Percentiles rank a stretch among this genome's conserved stretches.
These are phyloP conservation scores for Austroboletus novae-zelandiae DNA, from an alignment of 1,284 basidiomycete genomes.

Conservation along the genomic window DNA sequence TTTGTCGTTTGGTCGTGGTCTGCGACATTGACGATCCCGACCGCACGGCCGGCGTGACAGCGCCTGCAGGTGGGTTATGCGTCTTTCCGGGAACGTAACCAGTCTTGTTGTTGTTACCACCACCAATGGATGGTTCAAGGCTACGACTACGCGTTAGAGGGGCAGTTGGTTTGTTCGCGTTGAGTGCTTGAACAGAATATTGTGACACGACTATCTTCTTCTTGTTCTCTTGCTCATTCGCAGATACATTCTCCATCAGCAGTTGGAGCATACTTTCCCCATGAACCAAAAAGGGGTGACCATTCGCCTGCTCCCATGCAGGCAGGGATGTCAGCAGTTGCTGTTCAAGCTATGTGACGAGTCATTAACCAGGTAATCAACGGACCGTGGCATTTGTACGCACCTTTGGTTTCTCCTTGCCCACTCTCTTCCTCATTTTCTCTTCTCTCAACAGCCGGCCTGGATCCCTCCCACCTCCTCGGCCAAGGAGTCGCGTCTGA, in stretches of 20 bases:
- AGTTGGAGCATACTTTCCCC: conserved; percentile 82
- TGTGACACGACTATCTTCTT: conserved; percentile 36
- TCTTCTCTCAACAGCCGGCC: conserved; percentile 86
- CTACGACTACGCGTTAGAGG: conserved; percentile 28
- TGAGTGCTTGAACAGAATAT: conserved; percentile 35
- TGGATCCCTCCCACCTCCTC: conserved; percentile 69
- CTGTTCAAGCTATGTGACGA: conserved; percentile 69
- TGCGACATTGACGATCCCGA: conserved; percentile 43
- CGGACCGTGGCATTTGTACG: conserved; percentile 22
- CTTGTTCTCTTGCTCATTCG: conserved; percentile 76
- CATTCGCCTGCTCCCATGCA: conserved; percentile 83
- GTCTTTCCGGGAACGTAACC: conserved; percentile 29
- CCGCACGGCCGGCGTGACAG: conserved; percentile 59
- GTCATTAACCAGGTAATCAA: conserved; percentile 1
- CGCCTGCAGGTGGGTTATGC: conserved; percentile 30
- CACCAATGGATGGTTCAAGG: conserved; percentile 22
- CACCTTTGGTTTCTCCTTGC: conserved; percentile 91
- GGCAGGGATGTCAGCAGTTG: conserved; percentile 82
- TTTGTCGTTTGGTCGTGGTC: conserved; percentile 57
- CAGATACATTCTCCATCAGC: conserved; percentile 68
- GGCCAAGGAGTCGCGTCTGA: conserved; percentile 71
- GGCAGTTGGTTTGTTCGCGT: conserved; percentile 50
- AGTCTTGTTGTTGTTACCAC: conserved; percentile 15
- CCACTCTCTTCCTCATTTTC: conserved; percentile 96
- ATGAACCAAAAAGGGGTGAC: conserved; percentile 79